Conservation (phyloP, 768 basidiomycete genomes). For the Leccinum longicurvipes region DNA sequence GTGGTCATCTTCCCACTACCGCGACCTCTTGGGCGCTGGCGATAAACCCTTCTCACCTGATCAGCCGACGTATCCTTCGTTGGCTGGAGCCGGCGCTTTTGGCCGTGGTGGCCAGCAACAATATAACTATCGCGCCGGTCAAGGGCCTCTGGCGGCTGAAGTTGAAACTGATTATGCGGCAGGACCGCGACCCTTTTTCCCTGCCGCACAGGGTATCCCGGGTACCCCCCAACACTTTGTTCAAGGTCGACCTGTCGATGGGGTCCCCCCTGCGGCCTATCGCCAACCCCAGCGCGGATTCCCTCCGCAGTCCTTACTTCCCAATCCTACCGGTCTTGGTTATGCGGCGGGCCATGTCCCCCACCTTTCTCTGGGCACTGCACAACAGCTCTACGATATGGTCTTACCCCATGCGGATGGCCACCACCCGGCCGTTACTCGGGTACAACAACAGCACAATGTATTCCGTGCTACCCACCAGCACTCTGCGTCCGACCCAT, state of each 20-base stretch:
- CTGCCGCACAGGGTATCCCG: constrained; percentile 39
- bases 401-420: constrained; percentile 53
- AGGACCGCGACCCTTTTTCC: constrained; percentile 55
- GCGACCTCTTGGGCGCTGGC: constrained; percentile 38
- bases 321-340: constrained; percentile 51
- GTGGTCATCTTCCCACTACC: constrained; percentile 50
- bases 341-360: constrained; percentile 57
- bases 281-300: constrained; percentile 60
- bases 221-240: constrained; percentile 45
- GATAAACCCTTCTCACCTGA: constrained; percentile 44
- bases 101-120: constrained; percentile 54
- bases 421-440: constrained; percentile 63
- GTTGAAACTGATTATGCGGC: constrained; percentile 51
- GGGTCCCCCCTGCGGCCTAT: constrained; percentile 46
- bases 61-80: constrained; percentile 63
- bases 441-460: constrained; percentile 77
- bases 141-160: constrained; percentile 23
- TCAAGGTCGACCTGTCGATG: constrained; percentile 50
- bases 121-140: constrained; percentile 48
- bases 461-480: constrained; percentile 73
- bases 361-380: constrained; percentile 67
- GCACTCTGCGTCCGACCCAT: constrained; percentile 81
- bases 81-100: constrained; percentile 44
- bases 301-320: constrained; percentile 54
- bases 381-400: constrained; percentile 81